These are phyloP conservation scores for Pythium insidiosum DNA, from an alignment of 352 stramenopile species.

Conservation along the genomic window DNA sequence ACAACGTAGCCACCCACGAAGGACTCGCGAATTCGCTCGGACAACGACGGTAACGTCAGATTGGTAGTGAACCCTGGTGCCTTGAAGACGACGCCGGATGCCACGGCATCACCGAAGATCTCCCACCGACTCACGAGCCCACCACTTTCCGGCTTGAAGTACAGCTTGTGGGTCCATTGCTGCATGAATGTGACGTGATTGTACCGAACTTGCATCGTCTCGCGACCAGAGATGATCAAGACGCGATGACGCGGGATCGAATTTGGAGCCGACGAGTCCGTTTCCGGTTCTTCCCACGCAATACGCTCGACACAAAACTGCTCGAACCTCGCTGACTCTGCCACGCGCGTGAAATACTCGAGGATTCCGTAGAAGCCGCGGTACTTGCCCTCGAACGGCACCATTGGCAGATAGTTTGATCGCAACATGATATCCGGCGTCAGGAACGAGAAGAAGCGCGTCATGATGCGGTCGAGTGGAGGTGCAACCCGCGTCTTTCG, in stretches of 20 bases:
- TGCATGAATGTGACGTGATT: slow-evolving; percentile 85
- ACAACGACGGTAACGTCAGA: slow-evolving; percentile 67
- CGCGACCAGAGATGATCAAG: slow-evolving; percentile 59
- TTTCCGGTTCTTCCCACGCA: slow-evolving; percentile 39
- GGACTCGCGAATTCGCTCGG: slow-evolving; percentile 76
- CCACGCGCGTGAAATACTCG: slow-evolving; percentile 67
- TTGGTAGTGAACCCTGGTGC: slow-evolving; percentile 66
- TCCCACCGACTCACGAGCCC: slow-evolving; percentile 67
- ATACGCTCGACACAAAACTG: slow-evolving; percentile 74
- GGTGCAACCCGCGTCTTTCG: slow-evolving; percentile 29
- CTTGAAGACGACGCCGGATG: slow-evolving; percentile 84
- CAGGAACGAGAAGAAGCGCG: slow-evolving; percentile 74
- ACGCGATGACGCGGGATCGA: too few relatives aligned
- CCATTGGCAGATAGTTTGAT: slow-evolving; percentile 86
- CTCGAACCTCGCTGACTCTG: slow-evolving; percentile 60
- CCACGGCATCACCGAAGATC: slow-evolving; percentile 80
- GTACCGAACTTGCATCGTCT: slow-evolving; percentile 79
- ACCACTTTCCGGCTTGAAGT: slow-evolving; percentile 55
- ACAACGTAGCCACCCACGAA: slow-evolving; percentile 79
- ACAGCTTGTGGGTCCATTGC: slow-evolving; percentile 80
- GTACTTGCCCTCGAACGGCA: slow-evolving; percentile 82
- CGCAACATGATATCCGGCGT: slow-evolving; percentile 70
- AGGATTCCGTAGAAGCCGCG: slow-evolving; percentile 66
- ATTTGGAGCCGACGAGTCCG: slow-evolving; percentile 18
- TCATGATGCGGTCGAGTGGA: slow-evolving; percentile 50